Evolutionary conservation across 2,329 filamentous ascomycete genomes (phyloP).

Genomic region (Colletotrichum scovillei): DNA sequence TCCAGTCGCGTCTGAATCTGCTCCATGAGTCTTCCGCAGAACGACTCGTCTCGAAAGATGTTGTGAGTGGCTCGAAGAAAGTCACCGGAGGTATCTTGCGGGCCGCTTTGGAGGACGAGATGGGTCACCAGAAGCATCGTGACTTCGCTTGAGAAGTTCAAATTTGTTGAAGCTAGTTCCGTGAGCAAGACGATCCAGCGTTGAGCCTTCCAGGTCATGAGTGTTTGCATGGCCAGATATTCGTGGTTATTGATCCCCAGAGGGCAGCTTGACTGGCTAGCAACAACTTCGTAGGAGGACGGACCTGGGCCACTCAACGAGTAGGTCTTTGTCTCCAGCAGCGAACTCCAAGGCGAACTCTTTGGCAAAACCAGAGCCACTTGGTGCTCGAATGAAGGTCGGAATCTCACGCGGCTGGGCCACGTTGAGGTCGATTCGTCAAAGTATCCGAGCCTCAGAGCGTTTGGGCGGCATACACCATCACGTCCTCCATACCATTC

Average conservation of each 20-base stretch:
- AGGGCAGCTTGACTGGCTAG: slow-evolving; percentile 61
- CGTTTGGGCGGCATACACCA: slow-evolving; percentile 57
- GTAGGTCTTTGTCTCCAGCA: slow-evolving; percentile 42
- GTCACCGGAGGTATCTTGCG: slow-evolving; percentile 43
- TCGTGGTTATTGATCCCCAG: slow-evolving; percentile 60
- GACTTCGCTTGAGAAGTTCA: slow-evolving; percentile 70
- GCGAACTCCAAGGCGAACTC: slow-evolving; percentile 47
- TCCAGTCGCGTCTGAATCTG: slow-evolving; percentile 57
- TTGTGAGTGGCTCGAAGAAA: slow-evolving; percentile 58
- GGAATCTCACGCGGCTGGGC: slow-evolving; percentile 43
- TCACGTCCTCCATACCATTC: slow-evolving; percentile 41
- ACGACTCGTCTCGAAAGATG: slow-evolving; percentile 59
- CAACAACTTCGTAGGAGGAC: slow-evolving; percentile 65
- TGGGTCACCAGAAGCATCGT: slow-evolving; percentile 62
- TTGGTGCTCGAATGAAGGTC: slow-evolving; percentile 57
- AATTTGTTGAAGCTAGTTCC: slow-evolving; percentile 61
- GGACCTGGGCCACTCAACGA: slow-evolving; percentile 50
- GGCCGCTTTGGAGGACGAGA: slow-evolving; percentile 67
- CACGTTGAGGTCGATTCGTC: slow-evolving; percentile 53
- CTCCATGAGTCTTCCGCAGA: slow-evolving; percentile 60
- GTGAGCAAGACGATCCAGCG: slow-evolving; percentile 62
- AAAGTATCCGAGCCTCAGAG: slow-evolving; percentile 58
- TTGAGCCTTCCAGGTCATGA: slow-evolving; percentile 56
- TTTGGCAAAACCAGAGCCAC: slow-evolving; percentile 51
- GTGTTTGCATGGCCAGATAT: slow-evolving; percentile 61